Percentiles rank a stretch among this genome's conserved stretches.
These are phyloP conservation scores for Ziziphus jujuba DNA, from an alignment of 306 rosid genomes.

Conservation along the genomic window DNA sequence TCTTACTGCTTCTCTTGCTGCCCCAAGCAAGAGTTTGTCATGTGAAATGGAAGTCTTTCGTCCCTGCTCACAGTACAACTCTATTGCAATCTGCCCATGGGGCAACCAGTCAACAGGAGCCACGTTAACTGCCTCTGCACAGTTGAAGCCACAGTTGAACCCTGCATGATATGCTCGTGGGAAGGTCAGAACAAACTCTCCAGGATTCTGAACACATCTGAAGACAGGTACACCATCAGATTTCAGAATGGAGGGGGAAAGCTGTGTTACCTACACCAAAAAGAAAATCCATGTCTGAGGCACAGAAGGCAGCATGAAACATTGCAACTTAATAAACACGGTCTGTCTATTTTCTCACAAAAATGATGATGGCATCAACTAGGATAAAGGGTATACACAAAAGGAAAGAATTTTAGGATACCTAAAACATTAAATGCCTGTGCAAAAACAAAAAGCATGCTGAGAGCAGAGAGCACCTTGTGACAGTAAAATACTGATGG, in stretches of 20 bases:
- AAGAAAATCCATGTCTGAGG: constrained; percentile 25
- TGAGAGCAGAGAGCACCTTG: too few species aligned
- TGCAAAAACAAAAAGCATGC: too few species aligned
- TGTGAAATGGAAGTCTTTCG: constrained; percentile 97
- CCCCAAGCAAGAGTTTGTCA: constrained; percentile 93
- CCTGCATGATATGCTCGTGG: constrained; percentile 99
- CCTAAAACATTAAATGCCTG: too few species aligned
- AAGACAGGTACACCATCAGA: constrained; percentile 94
- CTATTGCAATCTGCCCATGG: constrained; percentile 91
- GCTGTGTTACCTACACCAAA: constrained; percentile 85
- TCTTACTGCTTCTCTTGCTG: constrained; percentile 95
- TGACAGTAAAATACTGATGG: too few species aligned
- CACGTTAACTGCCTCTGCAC: constrained; percentile 99
- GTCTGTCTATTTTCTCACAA: too few species aligned
- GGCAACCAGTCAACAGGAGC: constrained; percentile 99
- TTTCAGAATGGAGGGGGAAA: constrained; percentile 88
- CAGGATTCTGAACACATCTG: constrained; percentile 93
- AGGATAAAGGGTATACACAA: too few species aligned
- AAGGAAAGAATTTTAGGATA: too few species aligned
- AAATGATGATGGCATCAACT: too few species aligned
- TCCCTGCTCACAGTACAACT: constrained; percentile 77
- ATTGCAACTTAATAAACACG: background rate
- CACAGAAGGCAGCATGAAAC: constrained; percentile 6
- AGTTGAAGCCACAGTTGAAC: constrained; percentile 97
- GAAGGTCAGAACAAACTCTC: constrained; percentile 95